A percentile compares a stretch with the other conserved stretches of the same genome.
Evolutionary conservation across 1,284 basidiomycete genomes (phyloP).

Genomic region (Trichosporon ovoides): DNA sequence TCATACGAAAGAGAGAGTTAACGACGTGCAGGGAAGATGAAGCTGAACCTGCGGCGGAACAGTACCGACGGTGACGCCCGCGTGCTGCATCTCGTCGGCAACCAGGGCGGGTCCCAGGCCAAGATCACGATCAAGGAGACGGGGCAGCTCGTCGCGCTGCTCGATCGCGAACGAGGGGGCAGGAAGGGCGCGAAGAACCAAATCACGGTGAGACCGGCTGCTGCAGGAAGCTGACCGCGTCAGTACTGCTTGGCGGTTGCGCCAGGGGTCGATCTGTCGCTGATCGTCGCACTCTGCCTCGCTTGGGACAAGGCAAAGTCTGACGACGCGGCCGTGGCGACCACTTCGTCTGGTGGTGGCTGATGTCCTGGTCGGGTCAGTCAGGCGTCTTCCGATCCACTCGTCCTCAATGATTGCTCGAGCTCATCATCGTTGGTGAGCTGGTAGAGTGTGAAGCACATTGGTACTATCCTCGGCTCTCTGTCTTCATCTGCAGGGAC

Average conservation of each 20-base stretch:
- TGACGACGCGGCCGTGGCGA: not conserved
- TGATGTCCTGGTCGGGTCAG: not conserved
- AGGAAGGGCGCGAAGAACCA: not conserved
- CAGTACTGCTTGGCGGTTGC: not conserved
- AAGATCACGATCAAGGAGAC: not conserved
- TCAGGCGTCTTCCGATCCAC: not conserved
- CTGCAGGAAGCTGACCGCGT: not conserved
- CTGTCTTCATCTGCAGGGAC: no score
- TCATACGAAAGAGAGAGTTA: no score
- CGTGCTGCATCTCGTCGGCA: not conserved
- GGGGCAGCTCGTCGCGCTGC: constrained; percentile 4
- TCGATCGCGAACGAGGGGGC: not conserved
- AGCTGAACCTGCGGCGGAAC: not conserved
- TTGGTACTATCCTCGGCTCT: no score
- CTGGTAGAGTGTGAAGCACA: no score
- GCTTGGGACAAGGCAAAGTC: not conserved
- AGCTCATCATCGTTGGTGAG: no score
- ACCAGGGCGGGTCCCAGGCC: not conserved
- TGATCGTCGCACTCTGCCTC: not conserved
- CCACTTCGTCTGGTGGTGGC: not conserved
- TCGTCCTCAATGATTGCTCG: no score
- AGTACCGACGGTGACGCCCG: not conserved
- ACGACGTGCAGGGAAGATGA: not conserved
- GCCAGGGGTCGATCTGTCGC: not conserved
- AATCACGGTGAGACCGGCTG: not conserved